phyloP scores from a whole-genome alignment of 2,329 filamentous ascomycete genomes.

The Microsporum ferrugineum region DNA sequence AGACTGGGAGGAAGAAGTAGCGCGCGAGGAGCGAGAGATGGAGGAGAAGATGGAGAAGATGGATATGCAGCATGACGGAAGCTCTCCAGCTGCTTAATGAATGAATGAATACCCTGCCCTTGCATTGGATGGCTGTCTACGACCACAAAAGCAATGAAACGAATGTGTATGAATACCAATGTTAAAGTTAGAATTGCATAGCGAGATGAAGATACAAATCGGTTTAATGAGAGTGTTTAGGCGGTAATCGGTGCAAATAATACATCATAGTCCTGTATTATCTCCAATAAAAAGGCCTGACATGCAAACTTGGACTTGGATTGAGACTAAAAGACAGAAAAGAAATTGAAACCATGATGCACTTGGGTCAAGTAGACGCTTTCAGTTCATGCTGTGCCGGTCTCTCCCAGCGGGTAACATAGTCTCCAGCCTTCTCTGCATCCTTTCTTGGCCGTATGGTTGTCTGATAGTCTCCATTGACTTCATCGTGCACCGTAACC shows the following conservation, averaged over 20 bases:
- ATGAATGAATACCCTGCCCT: not conserved
- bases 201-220: not conserved
- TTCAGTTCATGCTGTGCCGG: not conserved
- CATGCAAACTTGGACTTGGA: not conserved
- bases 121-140: not conserved
- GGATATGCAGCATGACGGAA: not conserved
- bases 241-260: not conserved
- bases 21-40: conserved; percentile 30
- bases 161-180: not conserved
- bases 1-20: conserved; percentile 38
- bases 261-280: not conserved
- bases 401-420: conserved; percentile 10
- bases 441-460: not conserved
- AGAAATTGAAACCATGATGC: not conserved
- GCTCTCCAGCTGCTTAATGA: not conserved
- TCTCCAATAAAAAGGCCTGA: not conserved
- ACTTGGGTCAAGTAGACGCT: not conserved
- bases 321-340: not conserved
- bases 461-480: not conserved
- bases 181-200: not conserved
- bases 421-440: not conserved
- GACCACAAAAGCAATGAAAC: not conserved
- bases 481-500: not conserved
- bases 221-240: not conserved
- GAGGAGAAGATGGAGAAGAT: conserved; percentile 8